Conservation (phyloP, 1,284 basidiomycete species). For the Ceratobasidium sp. region DNA sequence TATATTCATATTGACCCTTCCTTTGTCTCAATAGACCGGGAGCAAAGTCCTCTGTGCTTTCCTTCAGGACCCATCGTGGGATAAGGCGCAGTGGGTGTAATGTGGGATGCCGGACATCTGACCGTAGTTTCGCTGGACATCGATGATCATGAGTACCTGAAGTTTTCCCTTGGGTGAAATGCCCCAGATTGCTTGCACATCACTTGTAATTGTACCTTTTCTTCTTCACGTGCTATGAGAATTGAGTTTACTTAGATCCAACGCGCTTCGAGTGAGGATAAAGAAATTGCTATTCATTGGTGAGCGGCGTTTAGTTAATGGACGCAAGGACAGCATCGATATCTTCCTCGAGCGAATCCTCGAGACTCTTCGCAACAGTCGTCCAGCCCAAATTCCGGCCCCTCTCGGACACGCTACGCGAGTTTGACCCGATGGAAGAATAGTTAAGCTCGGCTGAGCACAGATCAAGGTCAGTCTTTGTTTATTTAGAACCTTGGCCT, state of each 20-base stretch:
- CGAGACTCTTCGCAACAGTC: slow-evolving; percentile 23
- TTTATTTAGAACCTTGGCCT: background rate
- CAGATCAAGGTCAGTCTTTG: background rate
- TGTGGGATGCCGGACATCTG: slow-evolving; percentile 1
- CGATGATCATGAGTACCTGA: slow-evolving; percentile 31
- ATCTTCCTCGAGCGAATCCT: slow-evolving; percentile 49
- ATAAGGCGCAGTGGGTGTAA: slow-evolving; percentile 80
- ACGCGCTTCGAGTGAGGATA: background rate
- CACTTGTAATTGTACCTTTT: slow-evolving; percentile 42
- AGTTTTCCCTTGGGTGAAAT: slow-evolving; percentile 27
- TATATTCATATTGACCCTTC: background rate
- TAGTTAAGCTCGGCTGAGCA: slow-evolving; percentile 28
- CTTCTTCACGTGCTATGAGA: slow-evolving; percentile 26
- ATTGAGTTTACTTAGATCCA: slow-evolving; percentile 22
- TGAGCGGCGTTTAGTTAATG: background rate
- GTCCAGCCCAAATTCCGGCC: slow-evolving; percentile 45
- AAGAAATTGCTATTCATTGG: background rate
- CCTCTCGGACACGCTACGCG: slow-evolving; percentile 44
- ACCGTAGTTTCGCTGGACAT: slow-evolving; percentile 6
- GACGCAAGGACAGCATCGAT: slow-evolving; percentile 42
- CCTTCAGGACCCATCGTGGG: slow-evolving; percentile 91
- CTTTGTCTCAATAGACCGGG: slow-evolving; percentile 74
- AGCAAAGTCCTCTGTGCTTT: slow-evolving; percentile 98
- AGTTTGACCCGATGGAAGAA: slow-evolving; percentile 39
- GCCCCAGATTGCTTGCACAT: slow-evolving; percentile 25